phyloP scores from a whole-genome alignment of 2,329 filamentous ascomycete genomes.

The Colletotrichum sp. region DNA sequence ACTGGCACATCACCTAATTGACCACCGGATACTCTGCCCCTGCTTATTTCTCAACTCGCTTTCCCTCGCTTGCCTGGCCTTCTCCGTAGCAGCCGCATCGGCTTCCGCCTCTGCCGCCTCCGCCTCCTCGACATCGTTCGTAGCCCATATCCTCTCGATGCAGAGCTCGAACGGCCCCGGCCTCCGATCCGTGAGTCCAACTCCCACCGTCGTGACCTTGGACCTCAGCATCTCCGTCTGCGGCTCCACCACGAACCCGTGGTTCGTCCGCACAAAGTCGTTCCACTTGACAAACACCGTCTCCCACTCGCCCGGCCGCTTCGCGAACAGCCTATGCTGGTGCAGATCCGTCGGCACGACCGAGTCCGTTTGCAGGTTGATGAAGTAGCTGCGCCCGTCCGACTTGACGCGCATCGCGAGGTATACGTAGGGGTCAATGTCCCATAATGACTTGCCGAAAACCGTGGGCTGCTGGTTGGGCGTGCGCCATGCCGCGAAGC shows the following conservation, averaged over 20 bases:
- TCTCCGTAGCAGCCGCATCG: constrained; percentile 5
- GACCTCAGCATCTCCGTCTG: constrained; percentile 89
- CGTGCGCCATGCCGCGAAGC: constrained; percentile 92
- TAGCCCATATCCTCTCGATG: constrained; percentile 89
- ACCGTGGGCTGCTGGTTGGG: constrained; percentile 76
- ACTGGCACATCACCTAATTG: background rate
- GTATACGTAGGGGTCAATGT: constrained; percentile 88
- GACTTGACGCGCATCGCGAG: constrained; percentile 88
- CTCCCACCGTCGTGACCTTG: constrained; percentile 83
- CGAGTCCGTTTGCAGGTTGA: constrained; percentile 95
- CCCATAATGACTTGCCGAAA: constrained; percentile 87
- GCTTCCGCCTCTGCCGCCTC: constrained; percentile 21
- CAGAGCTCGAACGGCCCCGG: constrained; percentile 88
- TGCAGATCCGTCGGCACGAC: constrained; percentile 95
- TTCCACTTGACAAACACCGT: constrained; percentile 90
- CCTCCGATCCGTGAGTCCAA: constrained; percentile 87
- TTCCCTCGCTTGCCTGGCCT: constrained; percentile 13
- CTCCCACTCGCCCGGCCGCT: constrained; percentile 87
- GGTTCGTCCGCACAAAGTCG: constrained; percentile 94
- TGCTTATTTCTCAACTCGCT: constrained; percentile 40
- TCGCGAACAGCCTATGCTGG: constrained; percentile 86
- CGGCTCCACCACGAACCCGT: constrained; percentile 90
- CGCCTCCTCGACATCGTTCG: constrained; percentile 58
- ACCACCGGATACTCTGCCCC: constrained; percentile 43
- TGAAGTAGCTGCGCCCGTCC: constrained; percentile 89